Evolutionary conservation across 306 rosid species (phyloP).

Genomic region (Arachis hypogaea): DNA sequence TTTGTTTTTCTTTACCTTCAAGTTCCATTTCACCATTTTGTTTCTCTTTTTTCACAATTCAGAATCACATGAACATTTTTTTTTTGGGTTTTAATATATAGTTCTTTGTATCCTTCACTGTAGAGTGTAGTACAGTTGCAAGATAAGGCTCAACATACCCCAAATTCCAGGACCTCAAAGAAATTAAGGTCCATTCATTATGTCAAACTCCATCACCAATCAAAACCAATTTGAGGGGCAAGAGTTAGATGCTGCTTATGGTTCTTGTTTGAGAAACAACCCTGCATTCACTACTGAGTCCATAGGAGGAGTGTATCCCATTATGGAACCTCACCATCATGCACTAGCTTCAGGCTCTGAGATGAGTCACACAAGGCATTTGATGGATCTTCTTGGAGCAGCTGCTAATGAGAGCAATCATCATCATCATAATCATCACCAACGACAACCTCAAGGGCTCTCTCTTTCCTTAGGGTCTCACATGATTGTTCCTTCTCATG

Average conservation of each 20-base stretch:
- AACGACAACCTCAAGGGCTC: constrained; percentile 47
- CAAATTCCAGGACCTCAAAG: constrained; percentile 21
- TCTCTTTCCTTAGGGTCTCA: constrained; percentile 84
- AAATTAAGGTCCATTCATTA: constrained; percentile 37
- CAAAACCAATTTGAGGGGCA: constrained; percentile 65
- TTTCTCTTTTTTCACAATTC: constrained; percentile 13
- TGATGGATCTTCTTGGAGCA: constrained; percentile 84
- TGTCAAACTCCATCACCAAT: constrained; percentile 60
- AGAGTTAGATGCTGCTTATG: constrained; percentile 64
- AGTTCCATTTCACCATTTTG: constrained; percentile 29
- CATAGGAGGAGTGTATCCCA: constrained; percentile 52
- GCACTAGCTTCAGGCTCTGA: constrained; percentile 48
- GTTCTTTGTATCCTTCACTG: constrained; percentile 27
- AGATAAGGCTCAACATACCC: constrained; percentile 49
- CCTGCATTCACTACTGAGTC: constrained; percentile 44
- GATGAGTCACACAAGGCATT: constrained; percentile 71
- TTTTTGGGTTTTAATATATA: not conserved
- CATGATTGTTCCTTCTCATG: constrained; percentile 55
- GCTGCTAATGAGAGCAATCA: constrained; percentile 52
- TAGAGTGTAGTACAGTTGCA: constrained; percentile 23
- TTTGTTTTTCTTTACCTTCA: constrained; percentile 19
- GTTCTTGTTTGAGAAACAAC: constrained; percentile 44
- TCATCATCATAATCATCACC: too few species aligned
- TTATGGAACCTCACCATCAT: constrained; percentile 62
- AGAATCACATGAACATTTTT: not conserved